Evolutionary conservation across 23 red algal species (phyloP).

Genomic region (Agarophyton chilense): DNA sequence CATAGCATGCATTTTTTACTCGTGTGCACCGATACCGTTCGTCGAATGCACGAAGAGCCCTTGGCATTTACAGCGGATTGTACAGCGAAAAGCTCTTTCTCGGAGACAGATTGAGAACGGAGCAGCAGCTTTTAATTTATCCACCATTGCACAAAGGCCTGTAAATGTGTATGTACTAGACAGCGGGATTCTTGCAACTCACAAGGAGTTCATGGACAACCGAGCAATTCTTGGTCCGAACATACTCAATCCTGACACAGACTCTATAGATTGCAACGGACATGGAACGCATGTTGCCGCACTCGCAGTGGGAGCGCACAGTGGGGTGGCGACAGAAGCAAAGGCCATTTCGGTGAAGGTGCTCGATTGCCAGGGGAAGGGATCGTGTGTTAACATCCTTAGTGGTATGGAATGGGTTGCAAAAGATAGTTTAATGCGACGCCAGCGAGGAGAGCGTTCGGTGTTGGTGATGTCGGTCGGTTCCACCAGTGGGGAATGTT

Average conservation of each 20-base stretch:
- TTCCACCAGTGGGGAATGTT: constrained; percentile 32
- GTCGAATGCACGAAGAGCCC: background rate
- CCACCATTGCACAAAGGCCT: background rate
- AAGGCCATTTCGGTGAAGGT: constrained; percentile 30
- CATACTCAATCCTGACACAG: constrained; percentile 6
- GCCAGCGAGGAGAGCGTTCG: constrained; percentile 20
- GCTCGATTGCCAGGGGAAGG: constrained; percentile 48
- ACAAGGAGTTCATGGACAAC: constrained; percentile 25
- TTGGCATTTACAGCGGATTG: background rate
- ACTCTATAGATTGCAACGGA: constrained; percentile 50
- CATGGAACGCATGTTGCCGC: constrained; percentile 66
- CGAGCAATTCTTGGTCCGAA: constrained; percentile 17
- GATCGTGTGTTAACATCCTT: constrained; percentile 41
- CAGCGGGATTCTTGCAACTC: constrained; percentile 38
- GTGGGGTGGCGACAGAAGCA: background rate
- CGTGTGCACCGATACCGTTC: background rate
- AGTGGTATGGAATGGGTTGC: constrained; percentile 45
- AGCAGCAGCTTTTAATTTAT: background rate
- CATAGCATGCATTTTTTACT: too few relatives aligned
- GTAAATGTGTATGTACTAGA: constrained; percentile 57
- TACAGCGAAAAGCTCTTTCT: background rate
- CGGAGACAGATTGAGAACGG: background rate
- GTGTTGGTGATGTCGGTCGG: constrained; percentile 35
- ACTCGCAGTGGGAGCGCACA: constrained; percentile 19
- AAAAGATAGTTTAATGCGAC: background rate